Base-by-base conservation (phyloP, 805 yeast species). In the Teunomyces cretensis region DNA sequence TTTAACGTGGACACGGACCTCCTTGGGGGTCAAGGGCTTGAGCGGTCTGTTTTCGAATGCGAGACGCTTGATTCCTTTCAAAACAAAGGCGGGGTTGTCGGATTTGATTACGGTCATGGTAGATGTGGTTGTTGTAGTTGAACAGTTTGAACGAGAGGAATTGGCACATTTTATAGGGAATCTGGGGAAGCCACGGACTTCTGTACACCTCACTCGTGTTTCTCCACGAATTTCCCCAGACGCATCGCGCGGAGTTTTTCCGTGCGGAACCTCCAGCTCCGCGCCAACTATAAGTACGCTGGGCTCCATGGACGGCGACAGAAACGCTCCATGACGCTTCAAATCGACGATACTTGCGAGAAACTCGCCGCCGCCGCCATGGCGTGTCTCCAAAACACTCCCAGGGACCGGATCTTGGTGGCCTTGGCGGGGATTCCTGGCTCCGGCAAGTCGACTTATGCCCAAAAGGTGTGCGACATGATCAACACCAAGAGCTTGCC, bases 381-480 rank as follows among this genome's bases (percentile, higher is more conserved):
- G 2, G 7, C 13, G 1, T 35, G 17, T 35, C 38, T 35, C 12
- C 19, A 27, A 4, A 11, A 26, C 22, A 26, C 32, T 6, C 9
- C 7, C 13, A 26, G 14, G 30, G 13, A 12, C 4, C 27, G 41
- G 14, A 38, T 38, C 3, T 38, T 39, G 33, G 68, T 89, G 8
- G 67, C 85, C 0, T 56, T 89, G 9, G 81, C 83, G 2, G 96
- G 96, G 1, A 74, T 82, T 0, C 96, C 96, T 2, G 96, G 96
- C 5, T 80, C 91, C 0, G 96, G 96, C 0, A 88, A 88, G 60
- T 77, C 91, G 3, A 86, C 95, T 0, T 56, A 83, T 30, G 82
- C 91, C 1, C 57, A 58, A 31, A 44, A 61, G 4, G 65, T 88
- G 5, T 75, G 75, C 15, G 14, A n/a, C 11, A 33, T 33, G n/a